Conservation (phyloP, 1,284 basidiomycete species). For the Ganoderma lucidum region DNA sequence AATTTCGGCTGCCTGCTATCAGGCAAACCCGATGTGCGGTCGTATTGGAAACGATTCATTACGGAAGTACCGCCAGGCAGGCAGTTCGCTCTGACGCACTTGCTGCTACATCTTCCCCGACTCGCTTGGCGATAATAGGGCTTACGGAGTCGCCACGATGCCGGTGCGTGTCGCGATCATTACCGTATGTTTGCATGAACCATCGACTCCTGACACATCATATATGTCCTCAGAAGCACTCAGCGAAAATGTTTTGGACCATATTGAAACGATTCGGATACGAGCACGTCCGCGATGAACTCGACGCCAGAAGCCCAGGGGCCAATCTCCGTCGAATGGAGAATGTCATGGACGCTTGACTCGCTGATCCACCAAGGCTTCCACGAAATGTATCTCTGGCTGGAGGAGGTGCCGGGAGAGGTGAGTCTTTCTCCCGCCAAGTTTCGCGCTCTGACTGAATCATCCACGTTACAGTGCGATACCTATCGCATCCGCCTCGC, state of each 20-base stretch:
- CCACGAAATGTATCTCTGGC: slow-evolving; percentile 39
- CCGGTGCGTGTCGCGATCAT: not conserved
- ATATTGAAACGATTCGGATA: not conserved
- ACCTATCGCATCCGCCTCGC: not conserved
- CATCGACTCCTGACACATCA: not conserved
- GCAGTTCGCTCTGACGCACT: not conserved
- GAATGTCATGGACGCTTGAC: slow-evolving; percentile 42
- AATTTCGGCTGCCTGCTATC: not conserved
- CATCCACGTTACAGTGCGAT: not conserved
- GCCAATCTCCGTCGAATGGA: slow-evolving; percentile 39
- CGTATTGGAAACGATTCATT: not conserved
- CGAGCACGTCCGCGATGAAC: not conserved
- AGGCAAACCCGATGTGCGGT: not conserved
- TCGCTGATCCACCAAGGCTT: slow-evolving; percentile 33
- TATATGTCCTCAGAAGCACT: not conserved
- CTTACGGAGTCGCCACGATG: not conserved
- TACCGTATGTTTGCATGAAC: not conserved
- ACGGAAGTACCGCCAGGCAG: not conserved
- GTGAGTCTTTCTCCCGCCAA: not conserved
- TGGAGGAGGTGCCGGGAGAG: slow-evolving; percentile 31
- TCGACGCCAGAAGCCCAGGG: not conserved
- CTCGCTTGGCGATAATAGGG: not conserved
- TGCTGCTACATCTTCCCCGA: not conserved
- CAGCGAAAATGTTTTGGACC: not conserved
- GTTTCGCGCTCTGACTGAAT: not conserved